Evolutionary conservation across 192 early-diverging fungal genomes (phyloP), one percentile per base, ranked within the genome.

Genomic region (Paraglomus occultum): DNA sequence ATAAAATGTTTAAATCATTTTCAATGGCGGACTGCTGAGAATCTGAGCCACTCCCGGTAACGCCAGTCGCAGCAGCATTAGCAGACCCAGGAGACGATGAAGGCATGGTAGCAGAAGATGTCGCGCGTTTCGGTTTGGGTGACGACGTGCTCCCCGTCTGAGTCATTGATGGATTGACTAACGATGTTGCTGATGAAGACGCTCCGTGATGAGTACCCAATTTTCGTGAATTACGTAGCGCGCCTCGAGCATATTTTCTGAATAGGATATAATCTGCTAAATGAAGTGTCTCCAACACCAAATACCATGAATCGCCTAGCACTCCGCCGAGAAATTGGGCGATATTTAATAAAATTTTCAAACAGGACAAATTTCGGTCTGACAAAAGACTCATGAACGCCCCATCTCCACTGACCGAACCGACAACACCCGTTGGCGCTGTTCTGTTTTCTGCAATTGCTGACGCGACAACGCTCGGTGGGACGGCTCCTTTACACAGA

Each of bases 221-320:
- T 77, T 75, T 72, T 58, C 77, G 54, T 47, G 75, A 23, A 50
- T 53, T 80, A 42, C 82, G 81, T 2, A 78, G 74, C 1, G 68
- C 40, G 10, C 75, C 71, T 31, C 75, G 51, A 22, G 72, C 75
- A 39, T 75, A 71, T 54, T 82, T 76, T 44, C 70, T 76, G 10
- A 84, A 82, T 51, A 96, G 60, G 17, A 93, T 75, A 73, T 89
- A 87, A 52, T 97, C 95, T 1, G 91, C 90, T 20, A 90, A 85
- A 73, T 96, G 94, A 70, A 97, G 78, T 4, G 94, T 94, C 65
- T 94, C 91, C 44, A 97, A 72, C 1, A 97, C 85, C 40, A 89
- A 77, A 71, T 90, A 93, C 97, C 97, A 99, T 51, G 89, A 82
- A 45, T 88, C 76, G 14, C 89, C 92, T 50, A 99, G 75, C 8